Conservation (phyloP, 768 basidiomycete species). For the Mycena epipterygia region DNA sequence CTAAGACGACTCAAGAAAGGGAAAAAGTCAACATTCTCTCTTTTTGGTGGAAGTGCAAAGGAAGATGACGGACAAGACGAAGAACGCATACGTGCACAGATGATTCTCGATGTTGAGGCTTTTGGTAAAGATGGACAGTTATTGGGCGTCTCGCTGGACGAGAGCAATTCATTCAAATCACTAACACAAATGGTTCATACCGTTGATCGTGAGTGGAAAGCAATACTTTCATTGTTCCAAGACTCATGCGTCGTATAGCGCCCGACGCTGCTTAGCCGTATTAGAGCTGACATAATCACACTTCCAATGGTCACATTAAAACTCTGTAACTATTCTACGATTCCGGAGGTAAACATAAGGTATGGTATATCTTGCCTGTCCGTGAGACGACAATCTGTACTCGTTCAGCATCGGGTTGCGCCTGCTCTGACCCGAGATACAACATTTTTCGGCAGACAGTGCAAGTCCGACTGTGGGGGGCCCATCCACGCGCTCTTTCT, state of each 20-base stretch:
- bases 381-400: slow-evolving; percentile 63
- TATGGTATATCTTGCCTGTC: slow-evolving; percentile 73
- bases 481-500: slow-evolving; percentile 76
- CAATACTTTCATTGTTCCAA: background rate
- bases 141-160: slow-evolving; percentile 74
- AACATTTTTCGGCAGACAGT: slow-evolving; percentile 66
- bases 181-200: slow-evolving; percentile 74
- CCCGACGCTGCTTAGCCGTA: slow-evolving; percentile 21
- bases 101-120: slow-evolving; percentile 89
- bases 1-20: slow-evolving; percentile 89
- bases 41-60: slow-evolving; percentile 71
- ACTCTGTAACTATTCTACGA: slow-evolving; percentile 23
- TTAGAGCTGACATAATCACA: too few relatives aligned
- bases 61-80: slow-evolving; percentile 87
- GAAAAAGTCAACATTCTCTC: slow-evolving; percentile 81
- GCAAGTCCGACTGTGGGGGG: slow-evolving; percentile 63
- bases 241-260: slow-evolving; percentile 1
- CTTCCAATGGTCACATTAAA: too few relatives aligned
- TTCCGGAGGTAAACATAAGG: slow-evolving; percentile 49
- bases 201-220: slow-evolving; percentile 23
- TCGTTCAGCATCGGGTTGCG: slow-evolving; percentile 37
- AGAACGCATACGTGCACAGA: slow-evolving; percentile 86
- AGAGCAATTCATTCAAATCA: slow-evolving; percentile 64
- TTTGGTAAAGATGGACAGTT: slow-evolving; percentile 83
- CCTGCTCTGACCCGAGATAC: slow-evolving; percentile 31